Evolutionary conservation across 139 green algal species (phyloP), one percentile per base, ranked within the genome.

Genomic region (Coelastrella sp.): DNA sequence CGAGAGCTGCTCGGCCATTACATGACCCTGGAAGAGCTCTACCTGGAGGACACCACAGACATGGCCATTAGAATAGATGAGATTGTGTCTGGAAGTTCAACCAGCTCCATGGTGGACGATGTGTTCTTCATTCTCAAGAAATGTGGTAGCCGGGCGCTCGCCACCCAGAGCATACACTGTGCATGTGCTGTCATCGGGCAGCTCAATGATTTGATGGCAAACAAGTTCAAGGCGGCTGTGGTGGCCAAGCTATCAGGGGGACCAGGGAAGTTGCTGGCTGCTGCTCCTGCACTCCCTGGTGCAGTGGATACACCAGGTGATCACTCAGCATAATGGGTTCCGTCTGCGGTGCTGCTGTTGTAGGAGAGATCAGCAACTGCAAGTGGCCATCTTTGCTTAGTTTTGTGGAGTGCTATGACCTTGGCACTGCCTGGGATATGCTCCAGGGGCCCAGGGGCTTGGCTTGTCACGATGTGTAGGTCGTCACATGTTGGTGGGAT

Each of bases 61-160:
- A 99, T 98, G 93, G 98, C 98, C 6, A 96, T 99, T 27, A 65
- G 88, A 61, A 99, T 99, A 20, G 96, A 99, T 89, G 95, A 99
- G 91, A 79, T 93, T 80, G 93, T 92, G 22, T 68, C 93, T 4
- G 96, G 94, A 24, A 80, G 90, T 22, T 89, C 98, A 57, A 98
- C 96, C 68, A 96, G 88, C 73, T 96, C 89, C 78, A 96, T 99
- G 94, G 98, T 99, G 85, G 98, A 99, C 89, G 98, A 99, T 81
- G 94, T 96, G 0, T 99, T 99, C 91, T 99, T 97, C 95, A 97
- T 99, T 59, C 94, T 99, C 65, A 93, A 96, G 57, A 98, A 98
- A 92, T 97, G 94, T 72, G 94, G 92, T 15, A 91, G 90, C 35
- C 93, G 97, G 6, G 96, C 95, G 4, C 91, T 99, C 24, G 92